These are phyloP conservation scores for Calonectria pauciramosa DNA, from an alignment of 2,329 filamentous ascomycete species.

Conservation along the genomic window DNA sequence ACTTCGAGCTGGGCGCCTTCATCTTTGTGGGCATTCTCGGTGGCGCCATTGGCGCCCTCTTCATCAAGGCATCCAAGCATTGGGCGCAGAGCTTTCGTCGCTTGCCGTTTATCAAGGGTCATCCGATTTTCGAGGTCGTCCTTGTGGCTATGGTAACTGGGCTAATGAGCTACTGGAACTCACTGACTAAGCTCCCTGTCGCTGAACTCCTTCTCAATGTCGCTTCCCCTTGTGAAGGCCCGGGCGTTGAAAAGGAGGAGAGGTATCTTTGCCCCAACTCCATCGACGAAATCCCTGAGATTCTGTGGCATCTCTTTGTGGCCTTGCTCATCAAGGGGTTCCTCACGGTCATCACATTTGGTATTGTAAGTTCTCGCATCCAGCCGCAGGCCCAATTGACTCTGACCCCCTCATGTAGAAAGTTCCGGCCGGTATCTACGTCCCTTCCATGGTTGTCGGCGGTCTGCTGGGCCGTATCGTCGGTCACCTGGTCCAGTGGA, in stretches of 20 bases:
- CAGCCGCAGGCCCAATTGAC: not conserved
- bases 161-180: conserved; percentile 92
- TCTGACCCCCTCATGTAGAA: conserved; percentile 66
- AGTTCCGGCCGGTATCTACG: conserved; percentile 96
- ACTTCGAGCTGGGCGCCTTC: conserved; percentile 90
- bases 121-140: conserved; percentile 88
- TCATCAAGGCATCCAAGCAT: conserved; percentile 93
- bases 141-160: conserved; percentile 90
- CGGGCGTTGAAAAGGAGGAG: conserved; percentile 71
- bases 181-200: conserved; percentile 88
- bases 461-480: conserved; percentile 91
- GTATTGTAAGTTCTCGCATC: conserved; percentile 71
- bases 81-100: conserved; percentile 94
- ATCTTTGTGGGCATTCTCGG: conserved; percentile 89
- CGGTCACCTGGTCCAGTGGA: conserved; percentile 86
- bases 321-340: conserved; percentile 93
- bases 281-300: conserved; percentile 81
- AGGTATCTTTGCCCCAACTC: conserved; percentile 83
- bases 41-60: conserved; percentile 87
- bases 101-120: conserved; percentile 82
- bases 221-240: conserved; percentile 86
- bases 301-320: conserved; percentile 78
- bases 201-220: conserved; percentile 92
- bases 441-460: conserved; percentile 98
- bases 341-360: conserved; percentile 91